Conservation (phyloP, 139 green algal species). For the Micractinium sp. region DNA sequence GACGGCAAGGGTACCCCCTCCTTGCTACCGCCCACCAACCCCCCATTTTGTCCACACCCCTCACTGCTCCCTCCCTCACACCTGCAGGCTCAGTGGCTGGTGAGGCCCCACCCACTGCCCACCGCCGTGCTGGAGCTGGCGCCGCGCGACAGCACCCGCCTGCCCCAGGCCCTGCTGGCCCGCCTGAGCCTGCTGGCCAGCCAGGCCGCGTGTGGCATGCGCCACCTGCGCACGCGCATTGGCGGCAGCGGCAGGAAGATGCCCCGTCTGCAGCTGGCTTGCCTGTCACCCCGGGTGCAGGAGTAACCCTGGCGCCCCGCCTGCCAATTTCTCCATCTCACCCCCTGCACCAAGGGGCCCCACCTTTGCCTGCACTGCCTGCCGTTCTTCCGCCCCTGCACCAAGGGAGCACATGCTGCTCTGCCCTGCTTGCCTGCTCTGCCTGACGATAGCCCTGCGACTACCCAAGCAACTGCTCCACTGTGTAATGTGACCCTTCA, state of each 20-base stretch:
- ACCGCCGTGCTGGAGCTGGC: not conserved
- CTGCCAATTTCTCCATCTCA: not conserved
- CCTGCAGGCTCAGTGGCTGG: not conserved
- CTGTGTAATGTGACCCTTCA: no score
- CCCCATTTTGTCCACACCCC: not conserved
- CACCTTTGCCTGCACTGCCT: not conserved
- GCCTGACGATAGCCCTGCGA: no score
- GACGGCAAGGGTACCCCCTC: no score
- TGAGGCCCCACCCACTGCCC: not conserved
- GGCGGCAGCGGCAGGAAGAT: not conserved
- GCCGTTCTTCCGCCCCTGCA: not conserved
- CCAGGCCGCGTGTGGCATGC: not conserved
- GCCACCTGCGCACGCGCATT: not conserved
- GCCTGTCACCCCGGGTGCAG: no score
- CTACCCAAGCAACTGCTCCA: no score
- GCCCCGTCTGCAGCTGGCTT: no score
- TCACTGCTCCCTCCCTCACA: not conserved
- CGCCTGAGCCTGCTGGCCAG: not conserved
- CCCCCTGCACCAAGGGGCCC: not conserved
- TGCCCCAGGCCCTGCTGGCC: not conserved
- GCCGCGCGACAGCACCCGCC: not conserved
- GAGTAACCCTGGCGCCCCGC: no score
- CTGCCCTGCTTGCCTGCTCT: not conserved
- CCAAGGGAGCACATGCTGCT: not conserved
- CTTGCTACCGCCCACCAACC: not conserved